Conservation (phyloP, 2,329 filamentous ascomycete genomes). For the Apiospora pterosperma region DNA sequence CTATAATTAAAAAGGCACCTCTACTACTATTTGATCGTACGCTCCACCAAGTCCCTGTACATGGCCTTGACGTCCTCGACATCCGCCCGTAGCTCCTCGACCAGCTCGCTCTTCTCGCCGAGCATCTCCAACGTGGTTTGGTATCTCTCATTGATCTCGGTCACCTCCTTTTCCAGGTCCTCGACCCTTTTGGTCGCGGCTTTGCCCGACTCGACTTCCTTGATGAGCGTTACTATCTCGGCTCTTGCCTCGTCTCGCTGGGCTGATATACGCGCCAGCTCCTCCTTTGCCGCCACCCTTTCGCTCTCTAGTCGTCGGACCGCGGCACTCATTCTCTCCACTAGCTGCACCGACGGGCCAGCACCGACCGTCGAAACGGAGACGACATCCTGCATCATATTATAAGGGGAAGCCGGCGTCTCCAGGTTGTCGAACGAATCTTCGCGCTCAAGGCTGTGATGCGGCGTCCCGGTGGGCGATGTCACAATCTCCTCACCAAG, state of each 20-base stretch:
- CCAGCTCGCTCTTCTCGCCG: slow-evolving; percentile 93
- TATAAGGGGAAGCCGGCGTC: slow-evolving; percentile 58
- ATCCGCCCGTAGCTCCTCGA: slow-evolving; percentile 86
- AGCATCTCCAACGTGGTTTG: slow-evolving; percentile 91
- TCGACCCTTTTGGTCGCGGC: slow-evolving; percentile 56
- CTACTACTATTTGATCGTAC: slow-evolving; percentile 57
- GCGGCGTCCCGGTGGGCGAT: slow-evolving; percentile 26
- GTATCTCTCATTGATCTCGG: slow-evolving; percentile 71
- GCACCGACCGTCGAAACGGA: slow-evolving; percentile 87
- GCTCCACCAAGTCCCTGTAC: slow-evolving; percentile 88
- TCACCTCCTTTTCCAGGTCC: slow-evolving; percentile 65
- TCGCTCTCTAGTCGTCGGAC: slow-evolving; percentile 89
- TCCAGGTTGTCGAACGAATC: slow-evolving; percentile 52
- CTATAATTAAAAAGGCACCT: background rate
- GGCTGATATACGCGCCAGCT: slow-evolving; percentile 72
- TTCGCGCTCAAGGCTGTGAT: slow-evolving; percentile 43
- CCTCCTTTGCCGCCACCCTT: slow-evolving; percentile 84
- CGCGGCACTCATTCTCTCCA: slow-evolving; percentile 92
- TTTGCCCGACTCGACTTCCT: slow-evolving; percentile 72
- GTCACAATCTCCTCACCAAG: slow-evolving; percentile 42
- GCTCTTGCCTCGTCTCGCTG: slow-evolving; percentile 90
- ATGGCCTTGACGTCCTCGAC: slow-evolving; percentile 93
- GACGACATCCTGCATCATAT: slow-evolving; percentile 77
- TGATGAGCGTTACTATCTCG: slow-evolving; percentile 88
- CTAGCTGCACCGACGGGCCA: slow-evolving; percentile 88